Evolutionary conservation across 495 filamentous ascomycete genomes (phyloP), one percentile per base, ranked within the genome.

Genomic region (Bathelium albidoporum): DNA sequence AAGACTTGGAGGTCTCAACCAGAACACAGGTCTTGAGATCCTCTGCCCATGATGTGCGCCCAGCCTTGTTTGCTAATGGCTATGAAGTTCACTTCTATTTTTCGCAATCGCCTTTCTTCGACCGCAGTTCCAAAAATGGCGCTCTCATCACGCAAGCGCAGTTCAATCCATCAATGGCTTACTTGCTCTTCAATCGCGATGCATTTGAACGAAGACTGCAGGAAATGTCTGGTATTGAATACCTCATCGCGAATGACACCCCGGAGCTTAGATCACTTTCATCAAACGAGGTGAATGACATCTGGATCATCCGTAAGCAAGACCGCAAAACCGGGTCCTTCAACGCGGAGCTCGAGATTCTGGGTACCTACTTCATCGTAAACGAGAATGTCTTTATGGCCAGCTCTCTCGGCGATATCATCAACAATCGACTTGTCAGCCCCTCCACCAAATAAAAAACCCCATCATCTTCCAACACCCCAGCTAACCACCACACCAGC

Each of bases 281-380:
- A 3, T 84, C 81, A 41, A 65, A 65, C 2, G 75, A 81, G 44
- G 72, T 77, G 3, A 83, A 80, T 20, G 89, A 90, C 24, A 82
- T 96, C 24, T 98, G 90, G 90, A 88, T 95, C 1, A 90, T 98
- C 62, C 86, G 90, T 68, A 95, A 95, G 78, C 94, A 97, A 74
- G 84, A 81, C 24, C 80, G 91, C 55, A 64, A 63, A 32, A 26
- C 18, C 18, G 24, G 18, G 14, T 22, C 44, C 44, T 18, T n/a
- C 28, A 86, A 89, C 62, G 84, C 87, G 65, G 85, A 91, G 69
- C 78, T 96, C 16, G 82, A 76, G 3, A 81, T 95, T 14, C 78
- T 91, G 22, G 81, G 82, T n/a, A 84, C 85, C 1, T 97, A 93
- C 69, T 97, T 89, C 68, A 80, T 96, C 12, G 81, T 93, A 1